These are phyloP conservation scores for Adansonia rubrostipa DNA, from an alignment of 441 rosid species.

Conservation along the genomic window DNA sequence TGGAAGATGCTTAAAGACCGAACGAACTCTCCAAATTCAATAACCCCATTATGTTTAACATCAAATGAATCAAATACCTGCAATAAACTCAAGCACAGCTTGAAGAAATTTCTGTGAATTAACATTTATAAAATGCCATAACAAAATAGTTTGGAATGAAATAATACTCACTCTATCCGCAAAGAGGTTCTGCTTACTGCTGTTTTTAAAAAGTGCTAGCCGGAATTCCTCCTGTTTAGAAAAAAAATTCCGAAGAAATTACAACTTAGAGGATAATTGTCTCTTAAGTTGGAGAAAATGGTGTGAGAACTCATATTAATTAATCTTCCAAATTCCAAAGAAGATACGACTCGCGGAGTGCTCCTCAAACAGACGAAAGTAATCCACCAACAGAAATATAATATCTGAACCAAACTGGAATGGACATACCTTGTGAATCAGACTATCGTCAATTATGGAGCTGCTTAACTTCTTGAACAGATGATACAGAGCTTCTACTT, in stretches of 20 bases:
- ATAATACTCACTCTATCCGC: conserved; percentile 57
- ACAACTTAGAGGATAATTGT: background rate
- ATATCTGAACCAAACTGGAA: background rate
- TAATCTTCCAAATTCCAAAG: conserved; percentile 14
- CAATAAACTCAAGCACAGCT: conserved; percentile 11
- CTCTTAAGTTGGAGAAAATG: background rate
- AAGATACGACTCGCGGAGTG: background rate
- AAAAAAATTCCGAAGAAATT: conserved; percentile 2
- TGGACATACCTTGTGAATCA: conserved; percentile 59
- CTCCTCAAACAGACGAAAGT: background rate
- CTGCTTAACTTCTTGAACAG: conserved; percentile 73
- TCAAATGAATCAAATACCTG: conserved; percentile 67
- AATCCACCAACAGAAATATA: background rate
- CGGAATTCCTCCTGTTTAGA: conserved; percentile 67
- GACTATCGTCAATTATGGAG: conserved; percentile 51
- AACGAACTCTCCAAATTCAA: conserved; percentile 69
- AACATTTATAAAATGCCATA: background rate
- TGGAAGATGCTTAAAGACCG: conserved; percentile 61
- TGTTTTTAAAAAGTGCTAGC: conserved; percentile 56
- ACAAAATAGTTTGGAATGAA: background rate
- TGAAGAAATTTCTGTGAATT: background rate
- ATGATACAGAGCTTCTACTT: conserved; percentile 67
- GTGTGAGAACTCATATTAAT: background rate
- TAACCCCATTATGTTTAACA: conserved; percentile 51
- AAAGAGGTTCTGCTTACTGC: conserved; percentile 58